Base-by-base conservation (phyloP, 2,329 filamentous ascomycete genomes). In the Capronia epimyces region DNA sequence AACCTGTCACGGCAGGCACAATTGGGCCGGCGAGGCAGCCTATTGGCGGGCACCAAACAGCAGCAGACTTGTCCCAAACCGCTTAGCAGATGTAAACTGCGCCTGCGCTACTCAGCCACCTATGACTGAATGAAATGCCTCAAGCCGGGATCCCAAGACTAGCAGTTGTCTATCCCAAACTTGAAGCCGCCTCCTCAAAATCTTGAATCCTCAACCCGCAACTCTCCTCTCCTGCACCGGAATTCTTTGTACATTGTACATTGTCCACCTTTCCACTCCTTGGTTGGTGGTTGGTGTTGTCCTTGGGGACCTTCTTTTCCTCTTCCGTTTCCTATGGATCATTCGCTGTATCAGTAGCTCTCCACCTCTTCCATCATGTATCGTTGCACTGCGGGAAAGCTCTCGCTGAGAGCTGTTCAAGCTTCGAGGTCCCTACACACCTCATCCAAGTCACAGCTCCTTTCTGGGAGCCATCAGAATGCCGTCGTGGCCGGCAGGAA, bases 401-500 rank as follows among this genome's bases (percentile, higher is more conserved):
- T 57, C 49, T 46, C 51, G 2, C 21, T 46, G 42, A 49, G 52
- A 32, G 55, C 55, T 48, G 48, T 43, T 18, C 52, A 47, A 48
- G 52, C 55, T 49, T 52, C 55, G 15, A 57, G 51, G 46, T 42
- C 27, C 13, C 49, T 55, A 15, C 43, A 34, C 25, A 57, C 55
- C 36, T 52, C 49, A 18, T 52, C 43, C 15, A 27, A 2, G n/a
- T 36, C 46, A 13, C 29, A 46, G 13, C 13, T 22, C 8, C 40
- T 43, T 18, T 50, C 44, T 9, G 43, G 42, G 29, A 20, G 24
- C 39, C 53, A 49, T 29, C 53, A 52, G 43, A 58, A 55, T 57
- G 58, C 57, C 3, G 41, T 59, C 55, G 56, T 71, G 49, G 62
- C 68, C 31, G 60, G 66, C 39, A 65, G 70, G 52, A 69, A 69